A percentile compares a stretch with the other conserved stretches of the same genome.
These are phyloP conservation scores for Solanum boliviense DNA, from an alignment of 257 asterid species.

Conservation along the genomic window DNA sequence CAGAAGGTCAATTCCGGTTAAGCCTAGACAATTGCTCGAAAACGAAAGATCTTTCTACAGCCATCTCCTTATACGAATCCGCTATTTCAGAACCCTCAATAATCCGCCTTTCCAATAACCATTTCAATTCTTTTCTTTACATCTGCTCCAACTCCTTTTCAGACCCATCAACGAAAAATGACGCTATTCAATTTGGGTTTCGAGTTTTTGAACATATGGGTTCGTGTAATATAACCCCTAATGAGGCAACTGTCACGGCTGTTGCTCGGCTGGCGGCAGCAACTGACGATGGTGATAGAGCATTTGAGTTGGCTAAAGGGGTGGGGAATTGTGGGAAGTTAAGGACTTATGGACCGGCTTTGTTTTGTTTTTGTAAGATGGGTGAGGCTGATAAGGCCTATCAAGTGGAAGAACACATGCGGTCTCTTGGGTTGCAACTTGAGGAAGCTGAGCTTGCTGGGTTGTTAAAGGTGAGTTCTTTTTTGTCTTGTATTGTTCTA, in stretches of 20 bases:
- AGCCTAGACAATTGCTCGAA: slow-evolving; percentile 57
- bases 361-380: slow-evolving; percentile 48
- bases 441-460: slow-evolving; percentile 81
- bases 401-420: slow-evolving; percentile 62
- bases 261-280: slow-evolving; percentile 76
- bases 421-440: slow-evolving; percentile 46
- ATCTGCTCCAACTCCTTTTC: slow-evolving; percentile 59
- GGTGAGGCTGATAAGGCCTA: slow-evolving; percentile 65
- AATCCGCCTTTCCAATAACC: slow-evolving; percentile 35
- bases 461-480: slow-evolving; percentile 46
- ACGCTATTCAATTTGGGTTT: slow-evolving; percentile 72
- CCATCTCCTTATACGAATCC: slow-evolving; percentile 61
- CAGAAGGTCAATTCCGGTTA: slow-evolving; percentile 69
- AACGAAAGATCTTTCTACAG: slow-evolving; percentile 58
- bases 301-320: slow-evolving; percentile 70
- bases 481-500: neutral
- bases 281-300: slow-evolving; percentile 65
- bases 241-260: slow-evolving; percentile 81
- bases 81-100: slow-evolving; percentile 18
- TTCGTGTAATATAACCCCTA: slow-evolving; percentile 28
- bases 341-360: slow-evolving; percentile 69
- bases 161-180: slow-evolving; percentile 22
- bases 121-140: slow-evolving; percentile 75
- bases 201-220: slow-evolving; percentile 35
- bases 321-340: slow-evolving; percentile 54